A percentile compares a stretch with the other conserved stretches of the same genome.
Conservation (phyloP, 108 stramenopile species). For the Nitzschia inconspicua region DNA sequence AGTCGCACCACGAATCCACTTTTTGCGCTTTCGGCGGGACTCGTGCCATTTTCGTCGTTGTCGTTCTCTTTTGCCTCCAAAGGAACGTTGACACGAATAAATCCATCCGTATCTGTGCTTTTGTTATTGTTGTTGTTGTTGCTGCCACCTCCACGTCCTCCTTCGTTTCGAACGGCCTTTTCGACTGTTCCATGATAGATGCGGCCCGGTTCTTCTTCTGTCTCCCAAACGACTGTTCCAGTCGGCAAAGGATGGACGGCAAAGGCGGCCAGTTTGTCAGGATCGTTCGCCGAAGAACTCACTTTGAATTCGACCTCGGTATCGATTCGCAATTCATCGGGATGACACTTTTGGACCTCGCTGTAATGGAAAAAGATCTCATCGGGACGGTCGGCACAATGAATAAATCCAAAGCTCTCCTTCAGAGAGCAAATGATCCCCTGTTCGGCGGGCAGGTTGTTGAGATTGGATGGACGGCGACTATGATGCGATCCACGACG, state of each 20-base stretch:
- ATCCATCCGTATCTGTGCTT: too few species aligned
- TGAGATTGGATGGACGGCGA: conserved; percentile 1
- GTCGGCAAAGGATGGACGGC: conserved; percentile 24
- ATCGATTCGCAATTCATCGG: conserved; percentile 58
- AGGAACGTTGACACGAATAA: too few species aligned
- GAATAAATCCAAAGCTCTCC: conserved; percentile 77
- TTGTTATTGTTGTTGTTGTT: background rate
- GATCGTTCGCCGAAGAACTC: conserved; percentile 8
- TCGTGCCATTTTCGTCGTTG: background rate
- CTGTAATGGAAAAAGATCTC: conserved; percentile 80
- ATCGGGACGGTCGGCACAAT: conserved; percentile 72
- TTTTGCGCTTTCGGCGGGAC: background rate
- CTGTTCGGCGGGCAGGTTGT: conserved; percentile 53
- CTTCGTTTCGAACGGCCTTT: conserved; percentile 13
- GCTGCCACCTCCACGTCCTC: conserved; percentile 9
- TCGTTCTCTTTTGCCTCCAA: background rate
- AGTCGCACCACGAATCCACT: conserved; percentile 26
- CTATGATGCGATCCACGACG: conserved; percentile 2
- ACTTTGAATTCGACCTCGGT: conserved; percentile 69
- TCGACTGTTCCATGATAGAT: conserved; percentile 52
- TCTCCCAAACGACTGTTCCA: conserved; percentile 73
- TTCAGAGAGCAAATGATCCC: conserved; percentile 56
- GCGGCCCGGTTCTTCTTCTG: conserved; percentile 48
- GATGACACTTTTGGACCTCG: conserved; percentile 22
- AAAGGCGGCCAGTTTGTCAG: conserved; percentile 42